Evolutionary conservation across 2,329 filamentous ascomycete species (phyloP), one percentile per base, ranked within the genome.

Genomic region (Aspergillus cejpii): DNA sequence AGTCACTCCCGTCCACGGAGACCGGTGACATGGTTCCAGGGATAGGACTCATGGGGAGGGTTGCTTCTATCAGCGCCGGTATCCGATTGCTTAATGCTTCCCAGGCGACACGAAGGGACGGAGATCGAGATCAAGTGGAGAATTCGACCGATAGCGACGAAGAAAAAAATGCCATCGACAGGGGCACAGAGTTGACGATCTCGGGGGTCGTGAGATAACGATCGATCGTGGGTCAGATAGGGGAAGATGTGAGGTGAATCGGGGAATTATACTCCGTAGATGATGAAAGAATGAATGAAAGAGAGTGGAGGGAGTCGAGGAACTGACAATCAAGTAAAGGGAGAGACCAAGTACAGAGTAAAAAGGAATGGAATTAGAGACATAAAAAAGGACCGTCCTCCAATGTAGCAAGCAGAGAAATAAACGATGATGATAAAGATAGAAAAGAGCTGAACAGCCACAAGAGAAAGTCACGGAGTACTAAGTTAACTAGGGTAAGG

Each of bases 1-100:
- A 92, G 66, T 92, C 87, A 74, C 82, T 89, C 66, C 84, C 87
- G 63, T 74, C 83, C 76, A 86, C 73, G 71, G 87, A 92, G 66
- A 88, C 78, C 63, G 87, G 87, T 63, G 87, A 90, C 66, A 90
- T 76, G 64, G 84, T 83, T 71, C 80, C 83, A 78, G 85, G 82
- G 71, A 79, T 79, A 65, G 75, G 78, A 74, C 80, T 86, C 83
- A 87, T 86, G 72, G 67, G 65, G 56, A 48, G 51, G n/a, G n/a
- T n/a, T n/a, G n/a, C n/a, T n/a, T n/a, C n/a, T n/a, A n/a, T n/a
- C n/a, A n/a, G n/a, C n/a, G n/a, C n/a, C n/a, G n/a, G n/a, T n/a
- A n/a, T n/a, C n/a, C n/a, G n/a, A n/a, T 41, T 27, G 42, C 37
- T 46, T 43, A 41, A 24, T 43, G 34, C 33, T 34, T 45, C 39